phyloP scores from a whole-genome alignment of 1,284 basidiomycete species.

The Irpex sp. region DNA sequence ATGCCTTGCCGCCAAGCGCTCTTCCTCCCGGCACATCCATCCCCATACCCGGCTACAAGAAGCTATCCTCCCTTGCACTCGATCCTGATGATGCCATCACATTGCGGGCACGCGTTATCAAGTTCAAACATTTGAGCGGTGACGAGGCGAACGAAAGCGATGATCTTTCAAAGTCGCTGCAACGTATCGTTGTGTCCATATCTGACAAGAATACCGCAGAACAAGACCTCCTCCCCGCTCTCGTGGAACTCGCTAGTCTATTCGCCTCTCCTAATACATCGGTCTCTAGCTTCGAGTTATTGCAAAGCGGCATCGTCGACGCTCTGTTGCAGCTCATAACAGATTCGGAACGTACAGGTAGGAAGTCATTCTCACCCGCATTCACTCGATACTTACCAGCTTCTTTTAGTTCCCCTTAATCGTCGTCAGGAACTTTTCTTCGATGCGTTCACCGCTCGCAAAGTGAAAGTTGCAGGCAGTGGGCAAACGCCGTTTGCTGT shows the following conservation, averaged over 20 bases:
- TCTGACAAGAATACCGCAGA: conserved; percentile 52
- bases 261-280: conserved; percentile 76
- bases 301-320: conserved; percentile 92
- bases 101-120: conserved; percentile 79
- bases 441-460: conserved; percentile 63
- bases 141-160: conserved; percentile 59
- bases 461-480: conserved; percentile 35
- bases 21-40: conserved; percentile 29
- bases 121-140: conserved; percentile 67
- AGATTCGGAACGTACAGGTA: conserved; percentile 53
- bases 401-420: conserved; percentile 42
- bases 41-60: conserved; percentile 60
- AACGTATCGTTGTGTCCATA: conserved; percentile 60
- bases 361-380: conserved; percentile 17
- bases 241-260: conserved; percentile 71
- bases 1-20: conserved; percentile 25
- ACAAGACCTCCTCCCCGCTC: conserved; percentile 55
- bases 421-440: conserved; percentile 70
- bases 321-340: conserved; percentile 81
- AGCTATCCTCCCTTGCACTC: conserved; percentile 53
- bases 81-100: conserved; percentile 89
- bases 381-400: not conserved
- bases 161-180: conserved; percentile 59
- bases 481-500: conserved; percentile 64
- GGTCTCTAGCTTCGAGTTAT: conserved; percentile 92